These are phyloP conservation scores for Escallonia herrerae DNA, from an alignment of 129 eudicot genomes.

Conservation along the genomic window DNA sequence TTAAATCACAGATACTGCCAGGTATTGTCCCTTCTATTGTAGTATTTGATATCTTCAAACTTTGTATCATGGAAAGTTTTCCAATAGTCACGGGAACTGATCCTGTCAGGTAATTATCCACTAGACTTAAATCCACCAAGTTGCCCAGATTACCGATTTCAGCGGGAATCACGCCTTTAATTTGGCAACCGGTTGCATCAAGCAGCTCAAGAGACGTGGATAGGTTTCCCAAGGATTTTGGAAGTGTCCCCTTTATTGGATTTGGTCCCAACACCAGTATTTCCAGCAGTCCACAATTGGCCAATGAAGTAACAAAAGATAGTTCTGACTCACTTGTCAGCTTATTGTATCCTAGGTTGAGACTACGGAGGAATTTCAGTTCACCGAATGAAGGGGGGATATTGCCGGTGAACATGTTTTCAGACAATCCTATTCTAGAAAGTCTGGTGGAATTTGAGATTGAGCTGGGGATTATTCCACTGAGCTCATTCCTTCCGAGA, in stretches of 20 bases:
- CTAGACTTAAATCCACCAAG: slow-evolving; percentile 14
- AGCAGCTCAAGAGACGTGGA: slow-evolving; percentile 18
- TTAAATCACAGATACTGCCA: slow-evolving; percentile 13
- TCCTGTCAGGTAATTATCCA: slow-evolving; percentile 28
- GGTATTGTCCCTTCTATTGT: slow-evolving; percentile 22
- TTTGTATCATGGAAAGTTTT: slow-evolving; percentile 14
- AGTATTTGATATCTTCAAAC: slow-evolving; percentile 18
- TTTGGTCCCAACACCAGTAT: neutral
- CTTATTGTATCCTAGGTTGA: neutral
- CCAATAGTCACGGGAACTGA: slow-evolving; percentile 23
- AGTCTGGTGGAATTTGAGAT: slow-evolving; percentile 8
- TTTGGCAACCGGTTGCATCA: slow-evolving; percentile 19
- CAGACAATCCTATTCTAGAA: neutral
- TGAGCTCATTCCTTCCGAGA: slow-evolving; percentile 1
- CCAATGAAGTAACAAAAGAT: slow-evolving; percentile 5
- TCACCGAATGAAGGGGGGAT: slow-evolving; percentile 12
- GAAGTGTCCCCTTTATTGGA: slow-evolving; percentile 11
- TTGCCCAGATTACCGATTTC: slow-evolving; percentile 33
- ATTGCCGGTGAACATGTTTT: slow-evolving; percentile 5
- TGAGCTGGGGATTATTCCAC: slow-evolving; percentile 15
- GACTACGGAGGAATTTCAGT: neutral
- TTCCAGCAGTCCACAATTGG: slow-evolving; percentile 6
- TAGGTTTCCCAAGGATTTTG: slow-evolving; percentile 23
- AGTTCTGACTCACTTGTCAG: slow-evolving; percentile 4
- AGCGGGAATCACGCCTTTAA: slow-evolving; percentile 27